phyloP scores from a whole-genome alignment of 2,329 filamentous ascomycete genomes.

The Orbilia oligospora region DNA sequence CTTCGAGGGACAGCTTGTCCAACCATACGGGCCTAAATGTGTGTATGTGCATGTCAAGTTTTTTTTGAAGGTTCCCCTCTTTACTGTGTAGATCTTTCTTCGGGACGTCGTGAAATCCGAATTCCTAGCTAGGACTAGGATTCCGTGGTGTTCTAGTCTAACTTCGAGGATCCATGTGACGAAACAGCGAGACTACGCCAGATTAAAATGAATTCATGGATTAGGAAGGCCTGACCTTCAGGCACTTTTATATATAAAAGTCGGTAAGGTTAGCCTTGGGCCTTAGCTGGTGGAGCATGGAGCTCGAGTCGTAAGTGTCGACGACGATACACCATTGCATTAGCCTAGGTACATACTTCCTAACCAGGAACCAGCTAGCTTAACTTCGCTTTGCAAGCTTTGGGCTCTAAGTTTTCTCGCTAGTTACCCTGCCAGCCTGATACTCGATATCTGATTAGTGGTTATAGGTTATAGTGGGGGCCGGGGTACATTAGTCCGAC shows the following conservation, averaged over 20 bases:
- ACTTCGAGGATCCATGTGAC: slow-evolving; percentile 11
- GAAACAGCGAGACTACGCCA: neutral
- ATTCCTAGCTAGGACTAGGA: too few species aligned
- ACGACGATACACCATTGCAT: slow-evolving; percentile 2
- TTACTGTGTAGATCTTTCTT: neutral
- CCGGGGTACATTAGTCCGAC: slow-evolving; percentile 1
- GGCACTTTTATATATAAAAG: too few species aligned
- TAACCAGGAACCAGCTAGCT: too few species aligned
- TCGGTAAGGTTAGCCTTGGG: too few species aligned
- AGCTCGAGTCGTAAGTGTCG: slow-evolving; percentile 23
- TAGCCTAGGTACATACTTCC: neutral
- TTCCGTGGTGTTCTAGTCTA: slow-evolving; percentile 17
- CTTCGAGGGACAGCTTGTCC: neutral
- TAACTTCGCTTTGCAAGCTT: too few species aligned
- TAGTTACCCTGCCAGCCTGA: too few species aligned
- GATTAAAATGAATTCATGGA: slow-evolving; percentile 1
- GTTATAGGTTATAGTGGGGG: neutral
- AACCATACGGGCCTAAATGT: neutral
- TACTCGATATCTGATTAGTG: neutral
- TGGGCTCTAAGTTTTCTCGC: neutral
- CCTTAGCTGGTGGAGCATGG: neutral
- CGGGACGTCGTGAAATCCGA: neutral
- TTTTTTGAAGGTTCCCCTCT: slow-evolving; percentile 9
- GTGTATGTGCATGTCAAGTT: neutral
- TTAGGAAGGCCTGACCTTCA: slow-evolving; percentile 17